Evolutionary conservation across 768 basidiomycete genomes (phyloP), one percentile per base, ranked within the genome.

Genomic region (Lactifluus piperatus): DNA sequence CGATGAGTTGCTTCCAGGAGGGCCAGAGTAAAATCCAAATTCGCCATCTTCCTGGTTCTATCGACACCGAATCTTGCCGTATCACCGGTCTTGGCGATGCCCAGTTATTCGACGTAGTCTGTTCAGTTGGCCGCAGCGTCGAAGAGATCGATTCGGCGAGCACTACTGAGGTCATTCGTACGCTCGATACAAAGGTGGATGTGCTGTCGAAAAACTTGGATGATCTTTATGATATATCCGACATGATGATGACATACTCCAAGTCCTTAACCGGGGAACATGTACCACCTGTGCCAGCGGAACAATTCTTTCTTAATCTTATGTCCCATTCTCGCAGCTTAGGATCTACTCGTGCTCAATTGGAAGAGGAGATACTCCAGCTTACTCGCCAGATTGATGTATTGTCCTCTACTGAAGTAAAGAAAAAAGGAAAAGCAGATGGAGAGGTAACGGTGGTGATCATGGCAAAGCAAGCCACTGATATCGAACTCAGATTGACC

Each of bases 41-140:
- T 47, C 69, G 64, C 29, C 72, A 73, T n/a, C 72, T 85, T 7
- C 74, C 83, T 6, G 74, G 75, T 63, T 71, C 68, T 30, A 76
- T 84, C 55, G 79, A 82, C 65, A 74, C 75, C 1, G 72, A 80
- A 26, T 80, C 80, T 22, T 72, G 81, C 44, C 74, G 83, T 39
- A 77, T 84, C 18, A 77, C 79, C 49, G 79, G 79, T 3, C 70
- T 81, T 11, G 74, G 72, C 4, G 69, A 72, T 27, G 76, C 77
- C 5, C 77, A 78, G 58, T 71, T 85, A 10, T 76, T 78, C 60
- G 82, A 83, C 67, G 78, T 83, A 34, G 75, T 79, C n/a, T 81
- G 78, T 68, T 78, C 74, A 24, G 64, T 74, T 43, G 54, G 62
- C 67, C 62, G 54, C 62, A 64, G 27, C 27, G 56, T 22, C 62